A percentile compares a stretch with the other conserved stretches of the same genome.
These are phyloP conservation scores for Tanacetum coccineum DNA, from an alignment of 129 eudicot species.

Conservation along the genomic window DNA sequence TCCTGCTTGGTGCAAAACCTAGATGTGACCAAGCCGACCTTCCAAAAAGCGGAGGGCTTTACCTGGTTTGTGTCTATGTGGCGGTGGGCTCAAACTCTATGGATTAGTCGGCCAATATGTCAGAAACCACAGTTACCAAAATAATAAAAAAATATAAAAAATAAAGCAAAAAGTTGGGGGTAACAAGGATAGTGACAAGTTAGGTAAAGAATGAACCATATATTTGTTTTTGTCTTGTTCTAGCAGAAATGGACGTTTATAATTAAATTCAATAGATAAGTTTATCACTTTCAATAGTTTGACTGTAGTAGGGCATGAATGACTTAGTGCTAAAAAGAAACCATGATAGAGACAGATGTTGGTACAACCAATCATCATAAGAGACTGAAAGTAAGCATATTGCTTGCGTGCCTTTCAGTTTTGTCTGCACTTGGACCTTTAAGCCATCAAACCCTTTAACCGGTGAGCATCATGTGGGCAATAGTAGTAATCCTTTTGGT, in stretches of 20 bases:
- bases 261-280: constrained; percentile 1
- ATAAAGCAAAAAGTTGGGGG: constrained; percentile 1
- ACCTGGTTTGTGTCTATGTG: no score
- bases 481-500: background rate
- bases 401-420: constrained; percentile 5
- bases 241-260: background rate
- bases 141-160: no score
- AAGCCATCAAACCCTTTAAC: constrained; percentile 9
- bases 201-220: constrained; percentile 28
- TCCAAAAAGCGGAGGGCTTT: no score
- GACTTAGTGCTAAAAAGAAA: constrained; percentile 15
- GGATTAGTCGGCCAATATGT: no score
- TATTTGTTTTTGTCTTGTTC: constrained; percentile 14
- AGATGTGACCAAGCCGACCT: no score
- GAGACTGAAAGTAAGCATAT: constrained; percentile 18
- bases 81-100: no score
- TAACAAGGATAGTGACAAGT: constrained; percentile 16
- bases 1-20: no score
- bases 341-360: constrained; percentile 29
- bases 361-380: constrained; percentile 30
- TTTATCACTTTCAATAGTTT: constrained; percentile 18
- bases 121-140: no score
- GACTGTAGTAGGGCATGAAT: constrained; percentile 19
- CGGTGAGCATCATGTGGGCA: background rate
- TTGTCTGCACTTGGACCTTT: constrained; percentile 17